Base-by-base conservation (phyloP, 345 rosid species). In the Euphorbia tirucalli region DNA sequence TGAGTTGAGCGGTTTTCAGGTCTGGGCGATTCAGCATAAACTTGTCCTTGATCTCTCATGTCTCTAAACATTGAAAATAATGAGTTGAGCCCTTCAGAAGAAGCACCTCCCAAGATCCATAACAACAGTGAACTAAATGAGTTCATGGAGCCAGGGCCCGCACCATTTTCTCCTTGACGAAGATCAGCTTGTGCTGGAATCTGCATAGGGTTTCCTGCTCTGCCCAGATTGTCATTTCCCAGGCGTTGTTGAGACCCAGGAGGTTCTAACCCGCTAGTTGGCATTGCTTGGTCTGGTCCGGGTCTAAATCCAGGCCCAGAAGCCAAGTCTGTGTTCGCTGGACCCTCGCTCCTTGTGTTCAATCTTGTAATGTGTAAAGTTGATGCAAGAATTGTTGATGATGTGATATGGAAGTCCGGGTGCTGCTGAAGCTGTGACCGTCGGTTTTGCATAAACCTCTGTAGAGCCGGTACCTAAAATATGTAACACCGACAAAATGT, bases 31-130 rank as follows among this genome's bases (percentile, higher is more conserved):
- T 85, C 87, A 0, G 72, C 78, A 66, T 83, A 87, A 48, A 76
- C 89, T 74, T 82, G 97, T 31, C 89, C 90, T 78, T 86, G 97
- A 54, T 90, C 99, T 84, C 98, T 90, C 70, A 84, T 84, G 69
- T 91, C 96, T 82, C 96, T 89, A 74, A 96, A 96, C 83, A 93
- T 92, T 7, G 98, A 93, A 44, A 89, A 83, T 66, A 96, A 84
- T 1, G 98, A 87, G 87, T 85, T 96, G 39, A 89, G 75, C 48
- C 98, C 91, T 81, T 96, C 95, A 1, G 88, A 84, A 18, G 99
- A 90, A 61, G 98, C 98, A 67, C 98, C 99, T 24, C 99, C 98
- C 77, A 96, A 72, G 75, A 96, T 93, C 97, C 97, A 89, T 64
- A 96, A 76, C 80, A 96, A 73, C 74, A 96, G 73, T 10, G 99